A percentile compares a stretch with the other conserved stretches of the same genome.
These are phyloP conservation scores for Aspergillus calidoustus DNA, from an alignment of 2,329 filamentous ascomycete species.

Conservation along the genomic window DNA sequence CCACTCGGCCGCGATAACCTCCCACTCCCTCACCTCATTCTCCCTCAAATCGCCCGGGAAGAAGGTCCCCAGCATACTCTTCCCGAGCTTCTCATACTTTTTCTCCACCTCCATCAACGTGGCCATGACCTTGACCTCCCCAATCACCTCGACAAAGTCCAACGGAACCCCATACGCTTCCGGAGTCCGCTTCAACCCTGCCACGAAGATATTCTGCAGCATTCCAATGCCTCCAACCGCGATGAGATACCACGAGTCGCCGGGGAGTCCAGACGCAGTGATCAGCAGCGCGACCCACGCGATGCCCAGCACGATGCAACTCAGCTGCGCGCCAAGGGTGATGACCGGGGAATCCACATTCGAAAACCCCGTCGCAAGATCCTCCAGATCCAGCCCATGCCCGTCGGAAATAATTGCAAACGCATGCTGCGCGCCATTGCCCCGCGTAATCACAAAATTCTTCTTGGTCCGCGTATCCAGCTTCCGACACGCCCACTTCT, in stretches of 20 bases:
- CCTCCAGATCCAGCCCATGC: slow-evolving; percentile 48
- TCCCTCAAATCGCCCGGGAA: slow-evolving; percentile 32
- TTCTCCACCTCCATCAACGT: slow-evolving; percentile 37
- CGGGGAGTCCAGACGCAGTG: slow-evolving; percentile 41
- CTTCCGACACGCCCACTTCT: slow-evolving; percentile 50
- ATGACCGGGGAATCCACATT: slow-evolving; percentile 20
- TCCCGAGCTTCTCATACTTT: slow-evolving; percentile 36
- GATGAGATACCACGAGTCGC: slow-evolving; percentile 49
- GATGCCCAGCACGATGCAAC: slow-evolving; percentile 32
- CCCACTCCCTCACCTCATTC: slow-evolving; percentile 21
- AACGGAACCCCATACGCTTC: slow-evolving; percentile 23
- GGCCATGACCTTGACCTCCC: slow-evolving; percentile 38
- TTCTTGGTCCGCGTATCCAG: slow-evolving; percentile 28
- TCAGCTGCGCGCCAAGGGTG: slow-evolving; percentile 23
- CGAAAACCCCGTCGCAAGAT: slow-evolving; percentile 39
- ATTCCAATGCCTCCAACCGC: slow-evolving; percentile 45
- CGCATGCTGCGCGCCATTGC: slow-evolving; percentile 49
- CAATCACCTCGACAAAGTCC: slow-evolving; percentile 31
- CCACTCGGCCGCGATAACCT: slow-evolving; percentile 7
- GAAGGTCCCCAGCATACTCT: slow-evolving; percentile 36
- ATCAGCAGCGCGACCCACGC: slow-evolving; percentile 51
- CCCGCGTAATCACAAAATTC: slow-evolving; percentile 43
- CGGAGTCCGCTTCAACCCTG: slow-evolving; percentile 26
- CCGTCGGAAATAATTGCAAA: slow-evolving; percentile 44
- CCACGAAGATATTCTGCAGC: slow-evolving; percentile 46